A percentile compares a stretch with the other conserved stretches of the same genome.
Conservation (phyloP, 1,284 basidiomycete genomes). For the Puccinia triticina region DNA sequence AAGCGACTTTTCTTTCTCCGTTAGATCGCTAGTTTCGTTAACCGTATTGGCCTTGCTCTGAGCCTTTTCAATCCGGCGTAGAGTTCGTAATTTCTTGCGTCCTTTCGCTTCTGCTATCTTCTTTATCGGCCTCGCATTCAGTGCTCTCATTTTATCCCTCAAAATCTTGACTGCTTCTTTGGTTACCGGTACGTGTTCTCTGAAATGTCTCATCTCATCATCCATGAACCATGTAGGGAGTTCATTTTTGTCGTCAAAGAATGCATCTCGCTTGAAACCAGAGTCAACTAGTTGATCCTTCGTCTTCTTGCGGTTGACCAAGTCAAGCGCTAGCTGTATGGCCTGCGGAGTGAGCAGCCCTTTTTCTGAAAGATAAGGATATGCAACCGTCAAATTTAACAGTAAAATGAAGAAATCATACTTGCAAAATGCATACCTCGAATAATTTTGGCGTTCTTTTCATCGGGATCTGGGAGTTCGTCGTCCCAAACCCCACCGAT, state of each 20-base stretch:
- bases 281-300: conserved; percentile 88
- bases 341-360: conserved; percentile 89
- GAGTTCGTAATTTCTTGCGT: conserved; percentile 89
- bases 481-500: conserved; percentile 38
- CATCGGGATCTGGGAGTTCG: conserved; percentile 53
- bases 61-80: conserved; percentile 82
- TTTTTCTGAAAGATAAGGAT: conserved; percentile 66
- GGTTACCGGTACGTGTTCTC: conserved; percentile 90
- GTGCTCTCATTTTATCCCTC: conserved; percentile 84
- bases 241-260: conserved; percentile 85
- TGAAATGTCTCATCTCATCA: conserved; percentile 91
- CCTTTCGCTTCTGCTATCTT: conserved; percentile 99
- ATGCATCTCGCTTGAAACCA: conserved; percentile 86
- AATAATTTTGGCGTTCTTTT: conserved; percentile 64
- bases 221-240: conserved; percentile 97
- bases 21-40: conserved; percentile 83
- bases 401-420: not conserved
- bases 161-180: conserved; percentile 90
- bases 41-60: conserved; percentile 96
- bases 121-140: conserved; percentile 97
- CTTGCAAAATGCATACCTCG: conserved; percentile 65
- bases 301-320: conserved; percentile 89
- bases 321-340: conserved; percentile 83
- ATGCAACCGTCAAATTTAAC: not conserved
- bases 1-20: conserved; percentile 89